Conservation (phyloP, 805 yeast species). For the Ogataea glucozyma region DNA sequence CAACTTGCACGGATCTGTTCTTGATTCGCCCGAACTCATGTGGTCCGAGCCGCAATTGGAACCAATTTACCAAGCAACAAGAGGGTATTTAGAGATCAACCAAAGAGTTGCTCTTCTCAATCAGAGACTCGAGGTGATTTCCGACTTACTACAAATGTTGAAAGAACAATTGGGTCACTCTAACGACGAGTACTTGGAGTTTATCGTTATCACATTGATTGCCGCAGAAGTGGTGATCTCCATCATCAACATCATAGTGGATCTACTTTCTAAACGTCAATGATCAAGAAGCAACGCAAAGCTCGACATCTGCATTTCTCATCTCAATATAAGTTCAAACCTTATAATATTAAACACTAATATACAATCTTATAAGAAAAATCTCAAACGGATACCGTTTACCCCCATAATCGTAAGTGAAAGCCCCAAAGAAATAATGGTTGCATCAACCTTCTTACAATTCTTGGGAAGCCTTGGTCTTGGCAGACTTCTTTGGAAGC, state of each 20-base stretch:
- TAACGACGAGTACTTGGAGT: slow-evolving; percentile 88
- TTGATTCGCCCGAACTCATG: slow-evolving; percentile 97
- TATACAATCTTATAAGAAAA: slow-evolving; percentile 29
- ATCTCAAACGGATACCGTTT: slow-evolving; percentile 14
- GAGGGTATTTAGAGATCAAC: slow-evolving; percentile 93
- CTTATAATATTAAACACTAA: slow-evolving; percentile 28
- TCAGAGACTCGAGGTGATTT: slow-evolving; percentile 89
- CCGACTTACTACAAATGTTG: slow-evolving; percentile 91
- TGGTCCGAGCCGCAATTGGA: slow-evolving; percentile 99
- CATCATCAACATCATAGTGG: slow-evolving; percentile 67
- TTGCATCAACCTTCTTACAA: too few species aligned
- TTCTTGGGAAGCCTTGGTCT: slow-evolving; percentile 59
- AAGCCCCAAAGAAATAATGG: slow-evolving; percentile 9
- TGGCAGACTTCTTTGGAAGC: slow-evolving; percentile 62
- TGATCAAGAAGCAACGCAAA: background rate
- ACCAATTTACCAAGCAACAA: slow-evolving; percentile 95
- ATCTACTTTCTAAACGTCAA: slow-evolving; percentile 28
- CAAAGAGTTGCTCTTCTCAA: slow-evolving; percentile 88
- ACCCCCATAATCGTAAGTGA: slow-evolving; percentile 14
- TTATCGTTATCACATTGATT: slow-evolving; percentile 85
- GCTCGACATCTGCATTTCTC: too few species aligned
- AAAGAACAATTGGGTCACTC: slow-evolving; percentile 96
- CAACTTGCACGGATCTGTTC: slow-evolving; percentile 80
- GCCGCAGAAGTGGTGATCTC: slow-evolving; percentile 92
- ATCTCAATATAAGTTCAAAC: slow-evolving; percentile 17